These are phyloP conservation scores for Citrus mangshanensis DNA, from an alignment of 345 rosid species.

Conservation along the genomic window DNA sequence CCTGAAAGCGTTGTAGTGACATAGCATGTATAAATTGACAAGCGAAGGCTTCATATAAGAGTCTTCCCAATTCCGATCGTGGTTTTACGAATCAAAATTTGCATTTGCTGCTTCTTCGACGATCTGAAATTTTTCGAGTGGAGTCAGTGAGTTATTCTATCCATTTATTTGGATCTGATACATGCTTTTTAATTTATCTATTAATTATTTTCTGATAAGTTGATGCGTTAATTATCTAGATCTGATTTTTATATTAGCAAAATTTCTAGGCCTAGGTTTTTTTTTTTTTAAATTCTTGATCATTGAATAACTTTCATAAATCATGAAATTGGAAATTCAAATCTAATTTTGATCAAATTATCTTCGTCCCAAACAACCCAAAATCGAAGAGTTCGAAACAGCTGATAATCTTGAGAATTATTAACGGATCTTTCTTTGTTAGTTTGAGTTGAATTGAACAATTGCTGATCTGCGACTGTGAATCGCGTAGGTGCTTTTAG, in stretches of 20 bases:
- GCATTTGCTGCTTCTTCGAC: background rate
- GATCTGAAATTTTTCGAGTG: background rate
- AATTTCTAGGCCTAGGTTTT: background rate
- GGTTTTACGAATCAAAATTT: no score
- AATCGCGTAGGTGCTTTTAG: background rate
- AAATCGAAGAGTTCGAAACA: background rate
- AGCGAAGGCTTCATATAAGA: background rate
- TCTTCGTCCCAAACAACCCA: background rate
- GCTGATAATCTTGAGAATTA: background rate
- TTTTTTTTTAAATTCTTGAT: background rate
- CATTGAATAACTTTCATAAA: background rate
- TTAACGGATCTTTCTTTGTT: background rate
- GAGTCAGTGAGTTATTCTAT: constrained; percentile 5
- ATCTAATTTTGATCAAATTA: background rate
- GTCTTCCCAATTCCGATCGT: background rate
- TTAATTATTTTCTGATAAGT: background rate
- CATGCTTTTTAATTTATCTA: background rate
- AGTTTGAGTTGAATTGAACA: background rate
- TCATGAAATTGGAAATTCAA: background rate
- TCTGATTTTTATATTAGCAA: background rate
- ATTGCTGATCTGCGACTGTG: background rate
- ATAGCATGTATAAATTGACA: background rate
- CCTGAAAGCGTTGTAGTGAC: background rate
- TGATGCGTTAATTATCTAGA: background rate
- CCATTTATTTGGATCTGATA: background rate